phyloP scores from a whole-genome alignment of 805 yeast genomes.

The Lipomyces yamanashiensis region DNA sequence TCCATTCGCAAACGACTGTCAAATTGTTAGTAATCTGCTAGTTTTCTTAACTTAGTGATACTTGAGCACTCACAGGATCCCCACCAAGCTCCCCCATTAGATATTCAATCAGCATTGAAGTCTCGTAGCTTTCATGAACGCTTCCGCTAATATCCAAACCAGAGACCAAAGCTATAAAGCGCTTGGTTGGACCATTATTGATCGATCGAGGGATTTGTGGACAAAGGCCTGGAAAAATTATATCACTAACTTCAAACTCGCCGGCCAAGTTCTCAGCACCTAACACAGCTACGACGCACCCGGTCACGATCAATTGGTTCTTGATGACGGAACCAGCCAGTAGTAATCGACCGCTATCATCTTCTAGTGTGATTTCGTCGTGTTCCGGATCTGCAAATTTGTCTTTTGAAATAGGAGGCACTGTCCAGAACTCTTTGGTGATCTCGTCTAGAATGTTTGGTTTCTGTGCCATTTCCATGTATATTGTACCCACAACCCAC shows the following conservation, averaged over 20 bases:
- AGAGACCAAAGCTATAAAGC: conserved; percentile 70
- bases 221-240: conserved; percentile 69
- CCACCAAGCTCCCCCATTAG: conserved; percentile 70
- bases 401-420: conserved; percentile 46
- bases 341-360: conserved; percentile 86
- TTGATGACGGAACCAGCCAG: conserved; percentile 55
- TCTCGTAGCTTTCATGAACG: conserved; percentile 50
- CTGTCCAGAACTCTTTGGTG: conserved; percentile 53
- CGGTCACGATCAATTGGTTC: conserved; percentile 76
- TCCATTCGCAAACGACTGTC: conserved; percentile 37
- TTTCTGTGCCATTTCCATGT: conserved; percentile 80
- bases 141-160: conserved; percentile 67
- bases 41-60: not conserved
- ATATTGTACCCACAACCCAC: conserved; percentile 88
- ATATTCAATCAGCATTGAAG: conserved; percentile 69
- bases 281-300: conserved; percentile 80
- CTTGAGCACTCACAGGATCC: conserved; percentile 33
- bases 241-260: conserved; percentile 78
- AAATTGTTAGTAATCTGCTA: not conserved
- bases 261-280: conserved; percentile 89
- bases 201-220: conserved; percentile 52
- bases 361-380: conserved; percentile 78
- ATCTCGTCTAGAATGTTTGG: conserved; percentile 86
- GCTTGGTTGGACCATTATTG: conserved; percentile 17
- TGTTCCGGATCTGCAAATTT: conserved; percentile 59